Conservation (phyloP, 176 grass and related monocot genomes). For the Eragrostis nindensis region DNA sequence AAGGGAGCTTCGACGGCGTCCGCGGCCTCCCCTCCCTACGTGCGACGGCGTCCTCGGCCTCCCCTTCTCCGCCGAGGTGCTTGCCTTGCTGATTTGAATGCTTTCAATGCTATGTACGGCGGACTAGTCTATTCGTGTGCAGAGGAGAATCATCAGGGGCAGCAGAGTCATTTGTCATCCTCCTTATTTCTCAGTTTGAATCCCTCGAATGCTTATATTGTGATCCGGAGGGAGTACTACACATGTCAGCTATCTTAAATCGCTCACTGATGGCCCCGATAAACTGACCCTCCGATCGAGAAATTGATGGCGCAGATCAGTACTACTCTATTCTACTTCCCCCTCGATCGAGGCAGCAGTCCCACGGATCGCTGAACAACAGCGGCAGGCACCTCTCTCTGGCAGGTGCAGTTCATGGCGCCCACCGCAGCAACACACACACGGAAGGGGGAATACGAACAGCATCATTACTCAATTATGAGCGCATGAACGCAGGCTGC, state of each 20-base stretch:
- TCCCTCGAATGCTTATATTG: too few relatives aligned
- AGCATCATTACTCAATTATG: constrained; percentile 55
- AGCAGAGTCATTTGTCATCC: too few relatives aligned
- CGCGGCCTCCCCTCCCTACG: too few relatives aligned
- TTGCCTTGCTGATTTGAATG: too few relatives aligned
- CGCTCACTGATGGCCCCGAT: not conserved
- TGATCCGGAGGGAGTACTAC: too few relatives aligned
- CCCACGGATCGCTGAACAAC: not conserved
- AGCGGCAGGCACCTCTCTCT: not conserved
- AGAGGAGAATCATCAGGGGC: too few relatives aligned
- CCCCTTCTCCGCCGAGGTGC: too few relatives aligned
- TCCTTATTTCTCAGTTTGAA: too few relatives aligned
- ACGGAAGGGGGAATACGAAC: constrained; percentile 11
- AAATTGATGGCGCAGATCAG: not conserved
- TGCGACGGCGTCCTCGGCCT: too few relatives aligned
- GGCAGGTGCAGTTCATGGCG: constrained; percentile 17
- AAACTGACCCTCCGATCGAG: not conserved
- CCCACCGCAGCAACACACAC: not conserved
- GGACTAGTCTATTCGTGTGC: too few relatives aligned
- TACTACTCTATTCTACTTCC: not conserved
- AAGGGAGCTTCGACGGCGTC: too few relatives aligned
- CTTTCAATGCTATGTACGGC: too few relatives aligned
- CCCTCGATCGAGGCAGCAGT: not conserved
- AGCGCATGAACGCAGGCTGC: not conserved
- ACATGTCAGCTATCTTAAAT: not conserved